These are phyloP conservation scores for Scenedesmus sp. DNA, from an alignment of 163 green algal species.

Conservation along the genomic window DNA sequence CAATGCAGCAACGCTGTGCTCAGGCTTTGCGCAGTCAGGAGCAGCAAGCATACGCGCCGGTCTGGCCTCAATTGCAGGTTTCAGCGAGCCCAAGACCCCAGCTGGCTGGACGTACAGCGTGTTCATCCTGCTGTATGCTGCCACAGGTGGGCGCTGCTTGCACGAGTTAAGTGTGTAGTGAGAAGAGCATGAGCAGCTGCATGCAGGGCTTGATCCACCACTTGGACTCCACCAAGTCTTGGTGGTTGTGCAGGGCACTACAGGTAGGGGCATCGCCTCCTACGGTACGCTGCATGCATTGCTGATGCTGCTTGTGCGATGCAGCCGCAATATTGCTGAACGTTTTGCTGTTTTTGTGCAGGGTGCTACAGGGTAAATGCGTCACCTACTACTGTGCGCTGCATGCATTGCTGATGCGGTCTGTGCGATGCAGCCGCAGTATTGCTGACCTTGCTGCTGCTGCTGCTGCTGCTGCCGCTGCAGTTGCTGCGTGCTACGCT, in stretches of 20 bases:
- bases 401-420: not conserved
- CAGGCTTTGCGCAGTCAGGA: slow-evolving; percentile 1
- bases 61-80: not conserved
- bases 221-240: not conserved
- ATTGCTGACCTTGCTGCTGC: not conserved
- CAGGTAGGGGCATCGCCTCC: too few relatives aligned
- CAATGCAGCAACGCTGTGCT: slow-evolving; percentile 22
- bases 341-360: not conserved
- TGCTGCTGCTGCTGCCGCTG: not conserved
- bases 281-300: not conserved
- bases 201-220: not conserved
- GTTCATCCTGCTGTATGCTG: slow-evolving; percentile 34
- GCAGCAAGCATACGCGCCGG: not conserved
- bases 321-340: not conserved
- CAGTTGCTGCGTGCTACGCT: slow-evolving; percentile 47
- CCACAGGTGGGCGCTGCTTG: slow-evolving; percentile 5
- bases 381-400: not conserved
- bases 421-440: not conserved
- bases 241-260: not conserved
- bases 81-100: slow-evolving; percentile 2
- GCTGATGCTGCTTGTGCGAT: not conserved
- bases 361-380: too few relatives aligned
- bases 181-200: not conserved
- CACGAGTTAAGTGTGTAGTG: not conserved
- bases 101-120: slow-evolving; percentile 22